Base-by-base conservation (phyloP, 1,284 basidiomycete species). In the Neolentinus lepideus region DNA sequence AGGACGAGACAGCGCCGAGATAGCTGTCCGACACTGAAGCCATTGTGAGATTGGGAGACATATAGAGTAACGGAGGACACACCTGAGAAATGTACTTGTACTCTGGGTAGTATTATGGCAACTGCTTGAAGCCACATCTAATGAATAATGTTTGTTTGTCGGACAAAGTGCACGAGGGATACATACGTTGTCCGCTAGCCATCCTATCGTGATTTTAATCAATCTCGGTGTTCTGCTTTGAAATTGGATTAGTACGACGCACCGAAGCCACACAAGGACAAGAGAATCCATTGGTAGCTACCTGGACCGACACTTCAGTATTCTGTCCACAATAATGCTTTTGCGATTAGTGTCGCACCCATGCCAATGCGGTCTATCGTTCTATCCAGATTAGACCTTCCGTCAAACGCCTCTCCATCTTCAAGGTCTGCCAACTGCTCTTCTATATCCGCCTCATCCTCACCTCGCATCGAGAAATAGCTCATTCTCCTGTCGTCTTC, bases 351-450 rank as follows among this genome's bases (percentile, higher is more conserved):
- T n/a, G 24, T 64, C 69, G 63, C 60, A 81, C 92, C 93, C 86
- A 95, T 94, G 29, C 93, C 92, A 63, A 95, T 90, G 45, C 83
- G 80, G 67, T 94, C 91, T 70, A 95, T 89, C 1, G 91, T 94
- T 66, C 81, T 86, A 71, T 93, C 91, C 36, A 94, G 75, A 60
- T 86, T 85, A 10, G 88, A 88, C 57, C 86, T 75, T 25, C 70
- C 72, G 64, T 88, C 85, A 53, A 71, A 63, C 11, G 67, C 64
- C 21, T 64, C 66, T 36, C 66, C 65, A n/a, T 65, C 68, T 10
- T 68, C 70, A 16, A 56, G 70, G 55, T 57, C 67, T 53, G 63
- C 75, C 54, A 59, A 65, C 48, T 74, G 72, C 53, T 77, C 74
- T 21, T 72, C 63, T 55, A 75, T 74, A 26, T 67, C 71, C 52